phyloP scores from a whole-genome alignment of 1,284 basidiomycete genomes.

The Leccinum fallax region DNA sequence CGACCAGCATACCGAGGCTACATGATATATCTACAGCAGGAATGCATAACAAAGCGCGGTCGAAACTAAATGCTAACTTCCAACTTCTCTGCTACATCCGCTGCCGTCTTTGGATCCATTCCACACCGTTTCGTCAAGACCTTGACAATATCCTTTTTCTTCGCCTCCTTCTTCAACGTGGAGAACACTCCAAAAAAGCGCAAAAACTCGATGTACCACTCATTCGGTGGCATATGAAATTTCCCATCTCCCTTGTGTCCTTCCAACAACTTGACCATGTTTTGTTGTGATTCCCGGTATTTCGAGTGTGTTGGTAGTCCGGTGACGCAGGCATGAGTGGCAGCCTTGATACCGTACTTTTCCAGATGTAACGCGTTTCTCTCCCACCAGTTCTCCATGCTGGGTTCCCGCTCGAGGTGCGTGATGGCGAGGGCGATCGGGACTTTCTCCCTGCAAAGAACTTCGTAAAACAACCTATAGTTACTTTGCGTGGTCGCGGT shows the following conservation, averaged over 20 bases:
- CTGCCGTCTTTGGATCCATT: conserved; percentile 22
- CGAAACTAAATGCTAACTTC: conserved; percentile 2
- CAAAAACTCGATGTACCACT: conserved; percentile 29
- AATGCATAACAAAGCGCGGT: background rate
- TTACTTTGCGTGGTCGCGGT: conserved; percentile 37
- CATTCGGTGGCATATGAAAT: conserved; percentile 33
- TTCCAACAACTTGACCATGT: conserved; percentile 21
- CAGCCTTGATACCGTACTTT: conserved; percentile 28
- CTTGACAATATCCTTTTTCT: conserved; percentile 29
- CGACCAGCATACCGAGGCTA: background rate
- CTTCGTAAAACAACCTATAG: conserved; percentile 40
- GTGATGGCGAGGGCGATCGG: conserved; percentile 44
- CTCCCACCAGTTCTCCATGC: conserved; percentile 36
- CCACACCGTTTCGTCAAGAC: conserved; percentile 32
- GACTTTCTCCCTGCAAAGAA: conserved; percentile 37
- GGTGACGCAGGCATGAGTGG: conserved; percentile 35
- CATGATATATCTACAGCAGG: background rate
- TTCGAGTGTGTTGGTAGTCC: conserved; percentile 31
- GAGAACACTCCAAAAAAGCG: conserved; percentile 31
- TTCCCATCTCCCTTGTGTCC: conserved; percentile 16
- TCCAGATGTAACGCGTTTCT: conserved; percentile 27
- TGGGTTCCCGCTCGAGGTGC: conserved; percentile 38
- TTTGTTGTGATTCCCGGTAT: conserved; percentile 26
- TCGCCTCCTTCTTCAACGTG: conserved; percentile 24
- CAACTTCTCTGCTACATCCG: conserved; percentile 23